A percentile compares a stretch with the other conserved stretches of the same genome.
phyloP scores from a whole-genome alignment of 2,329 filamentous ascomycete genomes.

The Colletotrichum lindemuthianum region DNA sequence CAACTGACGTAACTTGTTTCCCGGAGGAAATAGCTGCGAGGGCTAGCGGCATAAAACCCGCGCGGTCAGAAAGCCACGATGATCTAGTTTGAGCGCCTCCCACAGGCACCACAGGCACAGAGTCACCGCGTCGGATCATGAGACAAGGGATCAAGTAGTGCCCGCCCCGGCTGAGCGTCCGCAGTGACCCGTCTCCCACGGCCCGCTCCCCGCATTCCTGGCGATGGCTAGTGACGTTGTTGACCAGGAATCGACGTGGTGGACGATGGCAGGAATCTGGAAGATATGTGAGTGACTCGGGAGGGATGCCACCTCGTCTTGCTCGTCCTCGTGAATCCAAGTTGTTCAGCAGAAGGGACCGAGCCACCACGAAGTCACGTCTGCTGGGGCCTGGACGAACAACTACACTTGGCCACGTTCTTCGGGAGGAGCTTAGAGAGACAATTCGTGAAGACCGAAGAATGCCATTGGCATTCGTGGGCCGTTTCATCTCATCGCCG shows the following conservation, averaged over 20 bases:
- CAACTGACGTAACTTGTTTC: neutral
- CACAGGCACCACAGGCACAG: neutral
- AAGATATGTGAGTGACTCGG: too few species aligned
- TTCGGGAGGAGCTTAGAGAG: too few species aligned
- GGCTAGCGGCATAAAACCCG: neutral
- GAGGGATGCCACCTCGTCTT: too few species aligned
- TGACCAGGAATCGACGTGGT: neutral
- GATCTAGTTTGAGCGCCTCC: neutral
- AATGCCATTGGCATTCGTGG: neutral
- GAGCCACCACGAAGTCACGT: too few species aligned
- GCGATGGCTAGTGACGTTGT: too few species aligned
- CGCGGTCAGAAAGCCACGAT: neutral
- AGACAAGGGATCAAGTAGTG: slow-evolving; percentile 17
- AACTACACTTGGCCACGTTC: too few species aligned
- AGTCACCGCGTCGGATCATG: slow-evolving; percentile 1
- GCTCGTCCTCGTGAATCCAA: too few species aligned
- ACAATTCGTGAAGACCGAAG: too few species aligned
- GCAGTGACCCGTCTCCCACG: neutral
- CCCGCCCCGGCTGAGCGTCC: neutral
- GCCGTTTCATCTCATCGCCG: slow-evolving; percentile 3
- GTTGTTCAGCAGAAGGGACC: too few species aligned
- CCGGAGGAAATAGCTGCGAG: slow-evolving; percentile 1
- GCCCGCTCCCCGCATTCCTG: slow-evolving; percentile 5
- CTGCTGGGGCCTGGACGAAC: too few species aligned
- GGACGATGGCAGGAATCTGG: neutral